Conservation (phyloP, 1,284 basidiomycete species). For the Cryptococcus sp. region DNA sequence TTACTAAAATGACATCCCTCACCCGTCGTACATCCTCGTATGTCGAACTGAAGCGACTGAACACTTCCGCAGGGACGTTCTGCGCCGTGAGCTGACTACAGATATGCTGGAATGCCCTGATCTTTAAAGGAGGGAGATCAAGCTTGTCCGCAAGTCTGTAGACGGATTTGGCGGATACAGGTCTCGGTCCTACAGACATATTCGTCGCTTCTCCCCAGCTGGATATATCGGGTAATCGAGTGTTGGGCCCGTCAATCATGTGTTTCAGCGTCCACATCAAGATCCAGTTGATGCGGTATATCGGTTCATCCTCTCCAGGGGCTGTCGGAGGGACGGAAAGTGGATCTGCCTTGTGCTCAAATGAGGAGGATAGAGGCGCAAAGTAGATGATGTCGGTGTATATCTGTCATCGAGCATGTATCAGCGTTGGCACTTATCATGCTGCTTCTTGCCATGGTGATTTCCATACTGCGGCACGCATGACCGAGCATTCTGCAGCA, state of each 20-base stretch:
- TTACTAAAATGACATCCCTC: constrained; percentile 9
- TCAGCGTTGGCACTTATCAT: too few relatives aligned
- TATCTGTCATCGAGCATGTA: constrained; percentile 56
- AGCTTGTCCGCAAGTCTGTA: constrained; percentile 79
- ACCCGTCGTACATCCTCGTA: constrained; percentile 82
- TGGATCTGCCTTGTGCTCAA: constrained; percentile 35
- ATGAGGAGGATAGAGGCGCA: constrained; percentile 71
- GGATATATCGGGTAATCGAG: background rate
- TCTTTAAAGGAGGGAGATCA: constrained; percentile 45
- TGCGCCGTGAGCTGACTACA: constrained; percentile 69
- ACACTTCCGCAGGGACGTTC: constrained; percentile 83
- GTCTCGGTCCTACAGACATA: constrained; percentile 59
- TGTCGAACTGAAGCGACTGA: constrained; percentile 77
- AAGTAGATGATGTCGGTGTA: constrained; percentile 84
- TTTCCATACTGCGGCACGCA: too few relatives aligned
- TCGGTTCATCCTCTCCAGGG: constrained; percentile 10
- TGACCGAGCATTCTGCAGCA: too few relatives aligned
- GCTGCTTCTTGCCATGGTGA: too few relatives aligned
- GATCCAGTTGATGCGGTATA: constrained; percentile 43
- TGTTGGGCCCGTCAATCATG: constrained; percentile 15
- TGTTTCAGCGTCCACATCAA: constrained; percentile 41
- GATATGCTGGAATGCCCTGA: constrained; percentile 64
- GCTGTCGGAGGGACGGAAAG: constrained; percentile 13
- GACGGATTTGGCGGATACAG: constrained; percentile 83
- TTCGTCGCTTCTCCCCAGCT: constrained; percentile 4